Conservation (phyloP, 441 rosid genomes). For the Adansonia madagascariensis region DNA sequence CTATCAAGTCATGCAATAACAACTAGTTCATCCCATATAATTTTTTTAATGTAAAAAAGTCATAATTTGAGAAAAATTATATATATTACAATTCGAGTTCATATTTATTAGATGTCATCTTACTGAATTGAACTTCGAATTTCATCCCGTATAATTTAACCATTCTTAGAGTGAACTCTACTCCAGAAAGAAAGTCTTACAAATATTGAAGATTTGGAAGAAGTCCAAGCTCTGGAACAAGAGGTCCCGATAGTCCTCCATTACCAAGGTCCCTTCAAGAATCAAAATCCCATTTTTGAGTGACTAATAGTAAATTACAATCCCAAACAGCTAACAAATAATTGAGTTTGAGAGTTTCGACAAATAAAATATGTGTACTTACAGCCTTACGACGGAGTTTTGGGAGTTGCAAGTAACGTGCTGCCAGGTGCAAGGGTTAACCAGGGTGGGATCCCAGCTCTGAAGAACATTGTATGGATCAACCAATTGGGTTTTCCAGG, state of each 20-base stretch:
- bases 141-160: no score
- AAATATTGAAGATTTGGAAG: conserved; percentile 77
- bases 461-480: conserved; percentile 72
- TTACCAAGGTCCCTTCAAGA: conserved; percentile 77
- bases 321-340: background rate
- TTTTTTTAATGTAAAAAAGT: no score
- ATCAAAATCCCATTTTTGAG: conserved; percentile 14
- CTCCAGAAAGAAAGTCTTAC: conserved; percentile 43
- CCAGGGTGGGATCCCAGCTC: conserved; percentile 74
- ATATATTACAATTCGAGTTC: no score
- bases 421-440: conserved; percentile 73
- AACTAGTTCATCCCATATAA: no score
- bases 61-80: no score
- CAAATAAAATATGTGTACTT: conserved; percentile 25
- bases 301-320: background rate
- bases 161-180: background rate
- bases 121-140: no score
- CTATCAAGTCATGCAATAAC: no score
- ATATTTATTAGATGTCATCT: no score
- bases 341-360: background rate
- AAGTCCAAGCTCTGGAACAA: conserved; percentile 76
- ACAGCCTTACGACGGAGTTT: conserved; percentile 71
- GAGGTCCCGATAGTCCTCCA: conserved; percentile 76
- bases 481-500: conserved; percentile 44
- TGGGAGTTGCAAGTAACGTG: conserved; percentile 67